Conservation (phyloP, 306 rosid genomes). For the Clitoria ternatea region DNA sequence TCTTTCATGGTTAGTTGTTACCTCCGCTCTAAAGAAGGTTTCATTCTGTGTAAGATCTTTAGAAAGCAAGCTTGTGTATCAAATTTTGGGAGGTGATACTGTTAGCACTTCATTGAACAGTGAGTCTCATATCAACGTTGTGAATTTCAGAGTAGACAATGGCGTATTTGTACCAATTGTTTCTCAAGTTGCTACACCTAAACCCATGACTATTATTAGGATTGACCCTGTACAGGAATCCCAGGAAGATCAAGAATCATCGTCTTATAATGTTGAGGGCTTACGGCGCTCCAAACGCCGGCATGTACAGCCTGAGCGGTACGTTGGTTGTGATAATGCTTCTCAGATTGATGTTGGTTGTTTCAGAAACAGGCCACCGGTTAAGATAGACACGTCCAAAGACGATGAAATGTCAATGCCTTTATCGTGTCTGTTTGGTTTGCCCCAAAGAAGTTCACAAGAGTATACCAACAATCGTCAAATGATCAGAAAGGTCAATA, state of each 20-base stretch:
- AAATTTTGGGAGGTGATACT: conserved; percentile 42
- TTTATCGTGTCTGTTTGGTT: conserved; percentile 44
- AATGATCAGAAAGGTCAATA: conserved; percentile 12
- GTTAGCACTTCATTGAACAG: conserved; percentile 24
- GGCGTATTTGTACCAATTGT: conserved; percentile 45
- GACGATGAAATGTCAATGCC: conserved; percentile 68
- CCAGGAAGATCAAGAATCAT: conserved; percentile 27
- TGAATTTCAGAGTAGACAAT: conserved; percentile 52
- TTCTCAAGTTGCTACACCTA: conserved; percentile 38
- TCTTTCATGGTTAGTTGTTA: conserved; percentile 70
- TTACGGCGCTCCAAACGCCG: conserved; percentile 89
- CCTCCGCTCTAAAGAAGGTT: conserved; percentile 56
- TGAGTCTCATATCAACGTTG: conserved; percentile 32
- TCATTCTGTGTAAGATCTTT: conserved; percentile 61
- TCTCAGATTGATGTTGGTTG: conserved; percentile 57
- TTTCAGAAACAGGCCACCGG: conserved; percentile 48
- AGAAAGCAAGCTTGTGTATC: conserved; percentile 64
- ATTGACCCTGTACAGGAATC: conserved; percentile 17
- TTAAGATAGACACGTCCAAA: conserved; percentile 34
- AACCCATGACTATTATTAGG: conserved; percentile 12
- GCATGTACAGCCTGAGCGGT: conserved; percentile 79
- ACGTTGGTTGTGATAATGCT: conserved; percentile 53
- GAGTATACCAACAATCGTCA: not conserved
- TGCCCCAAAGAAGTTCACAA: conserved; percentile 16
- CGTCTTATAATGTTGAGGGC: conserved; percentile 35